Evolutionary conservation across 202 grass and related monocot species (phyloP), one percentile per base, ranked within the genome.

Genomic region (Panicum hallii): DNA sequence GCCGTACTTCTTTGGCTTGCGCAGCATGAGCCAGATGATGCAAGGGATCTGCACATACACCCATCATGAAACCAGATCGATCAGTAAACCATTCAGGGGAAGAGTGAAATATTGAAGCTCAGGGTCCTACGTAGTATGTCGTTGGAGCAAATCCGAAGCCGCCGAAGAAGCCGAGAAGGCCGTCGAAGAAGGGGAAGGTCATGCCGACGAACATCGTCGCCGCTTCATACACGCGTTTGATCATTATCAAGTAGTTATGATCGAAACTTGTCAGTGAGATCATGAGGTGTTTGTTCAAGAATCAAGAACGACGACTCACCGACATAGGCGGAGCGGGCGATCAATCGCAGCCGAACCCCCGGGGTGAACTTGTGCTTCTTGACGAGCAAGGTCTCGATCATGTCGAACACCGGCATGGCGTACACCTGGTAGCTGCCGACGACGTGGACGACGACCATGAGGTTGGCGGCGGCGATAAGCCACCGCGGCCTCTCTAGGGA

Each of bases 391-490:
- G 79, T 86, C 78, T 92, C 90, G 43, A 89, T 89, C 90, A 92
- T 92, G 67, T 89, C 90, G 65, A 89, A 89, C 23, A 92, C 74
- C 1, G 90, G 90, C 90, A 92, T 92, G 68, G 86, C 86, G 81
- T 71, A 92, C 6, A 91, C 81, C 81, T 88, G 88, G 80, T 90
- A 90, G 23, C 78, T 63, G 28, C 83, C 88, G 17, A 90, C 8
- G 69, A 90, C 88, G 26, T 86, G 88, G n/a, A 86, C 1, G 46
- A 90, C 72, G 0, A 90, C 88, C 75, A 86, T 85, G 9, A 86
- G 42, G 54, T 90, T 90, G 16, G 88, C 88, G 13, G 63, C 28
- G 20, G 92, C 92, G 63, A 94, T 83, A 45, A 94, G 89, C 87
- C 92, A 94, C 4, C 87, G 71, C 11, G 90, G 92, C 74, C 86